Percentiles rank a stretch among this genome's conserved stretches.
Conservation (phyloP, 495 filamentous ascomycete species). For the Tuber magnatum region DNA sequence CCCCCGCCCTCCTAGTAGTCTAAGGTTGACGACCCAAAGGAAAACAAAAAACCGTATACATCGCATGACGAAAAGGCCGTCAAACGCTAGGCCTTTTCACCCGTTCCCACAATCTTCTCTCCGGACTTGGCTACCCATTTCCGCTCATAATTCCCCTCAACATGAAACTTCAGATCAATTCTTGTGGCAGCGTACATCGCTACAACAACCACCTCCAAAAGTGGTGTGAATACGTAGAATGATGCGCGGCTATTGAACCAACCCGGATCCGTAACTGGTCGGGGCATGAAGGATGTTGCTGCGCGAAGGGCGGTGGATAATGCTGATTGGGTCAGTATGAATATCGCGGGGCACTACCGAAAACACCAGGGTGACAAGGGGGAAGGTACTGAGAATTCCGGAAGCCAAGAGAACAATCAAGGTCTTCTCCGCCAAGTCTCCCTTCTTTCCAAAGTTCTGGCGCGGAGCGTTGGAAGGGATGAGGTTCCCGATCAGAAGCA, state of each 20-base stretch:
- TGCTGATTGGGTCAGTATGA: conserved; percentile 34
- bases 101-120: conserved; percentile 39
- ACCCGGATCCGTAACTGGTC: conserved; percentile 52
- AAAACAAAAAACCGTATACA: background rate
- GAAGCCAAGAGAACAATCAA: conserved; percentile 53
- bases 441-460: conserved; percentile 63
- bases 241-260: conserved; percentile 62
- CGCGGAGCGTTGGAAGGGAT: conserved; percentile 47
- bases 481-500: conserved; percentile 51
- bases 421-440: conserved; percentile 59
- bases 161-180: conserved; percentile 65
- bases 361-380: background rate
- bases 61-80: conserved; percentile 3
- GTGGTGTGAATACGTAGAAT: conserved; percentile 77
- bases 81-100: background rate
- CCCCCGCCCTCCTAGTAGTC: background rate
- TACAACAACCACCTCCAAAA: conserved; percentile 63
- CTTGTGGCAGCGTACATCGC: conserved; percentile 56
- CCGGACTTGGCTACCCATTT: conserved; percentile 26
- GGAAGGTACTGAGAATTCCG: conserved; percentile 47
- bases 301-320: conserved; percentile 66
- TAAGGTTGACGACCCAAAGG: background rate
- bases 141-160: conserved; percentile 48
- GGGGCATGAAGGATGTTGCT: conserved; percentile 51
- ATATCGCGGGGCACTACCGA: background rate